Evolutionary conservation across 345 rosid species (phyloP), one percentile per base, ranked within the genome.

Genomic region (Barbarea vulgaris): DNA sequence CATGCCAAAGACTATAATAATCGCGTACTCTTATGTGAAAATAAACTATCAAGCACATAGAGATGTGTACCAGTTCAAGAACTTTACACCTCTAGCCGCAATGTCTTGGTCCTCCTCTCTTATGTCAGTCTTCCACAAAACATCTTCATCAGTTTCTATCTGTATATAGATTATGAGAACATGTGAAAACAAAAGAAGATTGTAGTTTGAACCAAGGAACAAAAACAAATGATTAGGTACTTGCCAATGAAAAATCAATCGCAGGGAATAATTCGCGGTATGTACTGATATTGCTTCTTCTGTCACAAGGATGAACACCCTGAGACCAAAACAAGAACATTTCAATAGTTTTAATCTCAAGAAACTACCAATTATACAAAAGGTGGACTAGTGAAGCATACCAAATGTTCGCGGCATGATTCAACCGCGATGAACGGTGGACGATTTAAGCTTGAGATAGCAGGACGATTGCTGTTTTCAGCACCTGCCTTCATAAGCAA

Each of bases 291-390:
- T 74, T 87, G 73, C 86, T 84, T 82, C 97, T 88, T 70, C 88
- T 83, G 56, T 90, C 97, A 83, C 96, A 92, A 6, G 91, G 93
- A 86, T 88, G 88, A 77, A 86, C 88, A 71, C 97, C 94, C 96
- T 92, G 79, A 44, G 28, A 77, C 60, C 31, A 67, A 75, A 46
- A 36, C 22, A 22, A 61, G 21, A 51, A 60, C 30, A 63, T 47
- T 24, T 1, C 30, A 67, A 75, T 18, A 12, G 21, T 1, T 24
- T 57, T 57, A 47, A 9, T 19, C 31, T 60, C 53, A 59, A 59
- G 27, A 0, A 51, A 57, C 44, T 30, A 18, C 36, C 2, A 36
- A 30, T 9, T 27, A 17, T 18, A 2, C 24, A 13, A 18, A 19
- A 48, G 2, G 33, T 36, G 27, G 27, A 52, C 5, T 28, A 14